Conservation (phyloP, 2,329 filamentous ascomycete species). For the Eutypa lata region DNA sequence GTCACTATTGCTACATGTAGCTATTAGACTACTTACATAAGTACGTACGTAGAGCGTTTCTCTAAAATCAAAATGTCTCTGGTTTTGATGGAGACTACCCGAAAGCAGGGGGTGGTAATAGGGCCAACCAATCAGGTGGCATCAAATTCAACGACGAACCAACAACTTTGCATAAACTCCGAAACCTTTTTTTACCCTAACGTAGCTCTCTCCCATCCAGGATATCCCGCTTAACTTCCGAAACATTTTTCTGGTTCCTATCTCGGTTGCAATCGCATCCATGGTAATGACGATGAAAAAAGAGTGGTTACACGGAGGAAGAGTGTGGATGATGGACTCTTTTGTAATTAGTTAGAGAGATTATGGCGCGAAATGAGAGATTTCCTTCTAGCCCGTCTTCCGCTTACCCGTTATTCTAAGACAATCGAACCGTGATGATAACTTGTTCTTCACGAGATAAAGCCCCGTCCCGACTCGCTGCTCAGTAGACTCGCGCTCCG, state of each 20-base stretch:
- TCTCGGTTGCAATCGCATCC: too few relatives aligned
- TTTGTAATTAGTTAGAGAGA: constrained; percentile 20
- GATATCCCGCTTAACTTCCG: constrained; percentile 2
- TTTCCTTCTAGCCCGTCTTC: constrained; percentile 12
- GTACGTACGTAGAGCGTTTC: too few relatives aligned
- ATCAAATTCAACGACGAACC: background rate
- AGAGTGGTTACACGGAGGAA: too few relatives aligned
- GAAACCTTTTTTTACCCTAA: background rate
- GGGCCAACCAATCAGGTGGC: background rate
- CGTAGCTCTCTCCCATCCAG: constrained; percentile 7
- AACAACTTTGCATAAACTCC: background rate
- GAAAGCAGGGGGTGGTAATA: background rate
- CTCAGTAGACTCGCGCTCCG: constrained; percentile 70
- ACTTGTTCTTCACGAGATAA: constrained; percentile 51
- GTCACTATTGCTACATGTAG: too few relatives aligned
- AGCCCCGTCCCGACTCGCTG: constrained; percentile 60
- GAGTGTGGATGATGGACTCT: background rate
- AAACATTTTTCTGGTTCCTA: background rate
- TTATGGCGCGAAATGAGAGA: constrained; percentile 18
- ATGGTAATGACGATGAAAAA: too few relatives aligned
- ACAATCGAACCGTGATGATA: constrained; percentile 13
- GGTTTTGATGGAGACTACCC: background rate
- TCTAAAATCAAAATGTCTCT: too few relatives aligned
- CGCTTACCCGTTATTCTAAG: constrained; percentile 11
- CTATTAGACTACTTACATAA: too few relatives aligned